Percentiles rank a stretch among this genome's conserved stretches.
Evolutionary conservation across 139 green algal genomes (phyloP).

Genomic region (Chlamydomonas sp.): DNA sequence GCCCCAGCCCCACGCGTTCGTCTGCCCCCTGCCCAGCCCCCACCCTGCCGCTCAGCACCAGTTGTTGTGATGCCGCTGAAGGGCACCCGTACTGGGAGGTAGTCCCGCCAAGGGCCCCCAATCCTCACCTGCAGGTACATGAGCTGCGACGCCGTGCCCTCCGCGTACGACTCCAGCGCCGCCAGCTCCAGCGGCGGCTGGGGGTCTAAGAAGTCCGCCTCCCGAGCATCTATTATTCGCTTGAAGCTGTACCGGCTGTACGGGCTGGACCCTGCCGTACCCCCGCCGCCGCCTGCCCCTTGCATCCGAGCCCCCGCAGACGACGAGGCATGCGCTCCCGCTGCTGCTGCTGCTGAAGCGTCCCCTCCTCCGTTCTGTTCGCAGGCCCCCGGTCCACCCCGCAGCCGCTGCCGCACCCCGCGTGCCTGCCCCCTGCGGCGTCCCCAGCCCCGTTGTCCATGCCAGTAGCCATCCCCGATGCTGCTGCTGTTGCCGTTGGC

Average conservation of each 20-base stretch:
- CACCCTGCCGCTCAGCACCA: not conserved
- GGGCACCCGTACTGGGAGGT: not conserved
- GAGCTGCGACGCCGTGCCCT: constrained; percentile 79
- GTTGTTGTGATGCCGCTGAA: not conserved
- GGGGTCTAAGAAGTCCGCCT: constrained; percentile 65
- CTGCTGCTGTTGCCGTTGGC: not conserved
- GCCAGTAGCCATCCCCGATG: not conserved
- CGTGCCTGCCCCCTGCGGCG: too few relatives aligned
- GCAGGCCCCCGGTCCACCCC: not conserved
- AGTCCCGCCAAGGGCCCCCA: not conserved
- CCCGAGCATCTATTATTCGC: constrained; percentile 70
- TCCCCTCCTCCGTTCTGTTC: not conserved
- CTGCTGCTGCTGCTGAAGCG: not conserved
- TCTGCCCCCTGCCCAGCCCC: too few relatives aligned
- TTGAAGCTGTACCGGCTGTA: constrained; percentile 72
- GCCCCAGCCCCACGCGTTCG: too few relatives aligned
- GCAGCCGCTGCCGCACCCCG: not conserved
- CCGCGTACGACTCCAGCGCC: constrained; percentile 79
- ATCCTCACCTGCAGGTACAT: constrained; percentile 58
- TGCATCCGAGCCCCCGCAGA: not conserved
- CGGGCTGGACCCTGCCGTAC: not conserved
- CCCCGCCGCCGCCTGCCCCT: not conserved
- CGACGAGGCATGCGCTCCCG: not conserved
- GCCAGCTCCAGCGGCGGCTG: constrained; percentile 63
- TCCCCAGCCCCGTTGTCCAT: not conserved